Evolutionary conservation across 257 asterid species (phyloP).

Genomic region (Scutellaria baicalensis): DNA sequence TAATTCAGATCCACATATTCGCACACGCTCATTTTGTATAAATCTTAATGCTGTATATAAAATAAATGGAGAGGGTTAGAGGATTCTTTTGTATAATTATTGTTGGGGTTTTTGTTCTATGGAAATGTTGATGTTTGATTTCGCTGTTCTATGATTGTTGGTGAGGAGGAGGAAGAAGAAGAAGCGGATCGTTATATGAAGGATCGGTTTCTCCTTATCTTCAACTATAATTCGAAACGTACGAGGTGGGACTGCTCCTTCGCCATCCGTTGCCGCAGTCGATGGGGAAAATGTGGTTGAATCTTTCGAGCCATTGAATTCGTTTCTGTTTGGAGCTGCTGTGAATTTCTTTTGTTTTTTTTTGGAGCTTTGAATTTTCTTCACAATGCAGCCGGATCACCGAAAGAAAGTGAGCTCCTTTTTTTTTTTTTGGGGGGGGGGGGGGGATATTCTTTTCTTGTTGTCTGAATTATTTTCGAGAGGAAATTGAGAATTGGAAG

Average conservation of each 20-base stretch:
- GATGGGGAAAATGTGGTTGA: slow-evolving; percentile 87
- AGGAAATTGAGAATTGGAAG: not conserved
- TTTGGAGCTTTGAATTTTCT: slow-evolving; percentile 15
- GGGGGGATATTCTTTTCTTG: not conserved
- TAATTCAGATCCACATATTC: slow-evolving; percentile 40
- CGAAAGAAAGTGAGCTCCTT: slow-evolving; percentile 60
- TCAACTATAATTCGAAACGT: slow-evolving; percentile 34
- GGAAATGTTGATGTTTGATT: slow-evolving; percentile 14
- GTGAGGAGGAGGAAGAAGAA: slow-evolving; percentile 30
- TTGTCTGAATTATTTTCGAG: not conserved
- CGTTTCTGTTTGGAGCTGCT: slow-evolving; percentile 4
- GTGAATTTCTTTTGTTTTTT: slow-evolving; percentile 3
- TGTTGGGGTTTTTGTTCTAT: not conserved
- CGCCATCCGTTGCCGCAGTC: slow-evolving; percentile 60
- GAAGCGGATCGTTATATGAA: slow-evolving; percentile 48
- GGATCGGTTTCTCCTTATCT: slow-evolving; percentile 38
- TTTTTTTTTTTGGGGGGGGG: not conserved
- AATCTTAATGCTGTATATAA: not conserved
- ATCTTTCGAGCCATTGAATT: slow-evolving; percentile 3
- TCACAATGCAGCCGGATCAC: slow-evolving; percentile 68
- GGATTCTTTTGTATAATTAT: not conserved
- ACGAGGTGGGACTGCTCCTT: slow-evolving; percentile 59
- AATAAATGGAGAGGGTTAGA: not conserved
- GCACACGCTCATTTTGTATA: not conserved
- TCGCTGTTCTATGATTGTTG: slow-evolving; percentile 39